These are phyloP conservation scores for Lotus japonicus DNA, from an alignment of 306 rosid species.

Conservation along the genomic window DNA sequence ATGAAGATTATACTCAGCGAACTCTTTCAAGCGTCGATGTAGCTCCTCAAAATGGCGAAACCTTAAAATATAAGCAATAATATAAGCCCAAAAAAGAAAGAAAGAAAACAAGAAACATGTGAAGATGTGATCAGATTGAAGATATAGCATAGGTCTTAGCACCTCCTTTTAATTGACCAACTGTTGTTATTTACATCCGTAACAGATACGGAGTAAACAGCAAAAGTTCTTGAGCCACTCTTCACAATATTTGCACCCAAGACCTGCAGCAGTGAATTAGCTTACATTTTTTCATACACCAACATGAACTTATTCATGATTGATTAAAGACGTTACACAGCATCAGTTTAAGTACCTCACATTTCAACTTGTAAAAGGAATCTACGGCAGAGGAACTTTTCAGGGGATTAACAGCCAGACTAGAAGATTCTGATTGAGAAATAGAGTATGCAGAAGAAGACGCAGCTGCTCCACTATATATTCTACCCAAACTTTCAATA, in stretches of 20 bases:
- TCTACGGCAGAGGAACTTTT: slow-evolving; percentile 52
- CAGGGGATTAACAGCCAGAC: slow-evolving; percentile 41
- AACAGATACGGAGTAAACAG: slow-evolving; percentile 89
- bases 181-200: slow-evolving; percentile 80
- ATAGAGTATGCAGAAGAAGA: slow-evolving; percentile 65
- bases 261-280: slow-evolving; percentile 58
- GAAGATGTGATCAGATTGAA: slow-evolving; percentile 7
- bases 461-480: slow-evolving; percentile 78
- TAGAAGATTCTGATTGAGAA: slow-evolving; percentile 33
- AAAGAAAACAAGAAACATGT: background rate
- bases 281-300: slow-evolving; percentile 26
- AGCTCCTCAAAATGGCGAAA: slow-evolving; percentile 99
- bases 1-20: slow-evolving; percentile 83
- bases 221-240: slow-evolving; percentile 91
- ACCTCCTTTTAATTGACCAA: slow-evolving; percentile 99
- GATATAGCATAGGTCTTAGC: slow-evolving; percentile 20
- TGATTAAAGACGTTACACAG: slow-evolving; percentile 9
- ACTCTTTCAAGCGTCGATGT: slow-evolving; percentile 88
- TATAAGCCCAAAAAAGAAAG: background rate
- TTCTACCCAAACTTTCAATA: slow-evolving; percentile 58
- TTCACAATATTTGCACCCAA: slow-evolving; percentile 94
- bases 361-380: slow-evolving; percentile 84
- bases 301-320: slow-evolving; percentile 2
- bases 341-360: slow-evolving; percentile 65
- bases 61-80: slow-evolving; percentile 33